These are phyloP conservation scores for Zygnema circumcarinatum DNA, from an alignment of 139 green algal species.

Conservation along the genomic window DNA sequence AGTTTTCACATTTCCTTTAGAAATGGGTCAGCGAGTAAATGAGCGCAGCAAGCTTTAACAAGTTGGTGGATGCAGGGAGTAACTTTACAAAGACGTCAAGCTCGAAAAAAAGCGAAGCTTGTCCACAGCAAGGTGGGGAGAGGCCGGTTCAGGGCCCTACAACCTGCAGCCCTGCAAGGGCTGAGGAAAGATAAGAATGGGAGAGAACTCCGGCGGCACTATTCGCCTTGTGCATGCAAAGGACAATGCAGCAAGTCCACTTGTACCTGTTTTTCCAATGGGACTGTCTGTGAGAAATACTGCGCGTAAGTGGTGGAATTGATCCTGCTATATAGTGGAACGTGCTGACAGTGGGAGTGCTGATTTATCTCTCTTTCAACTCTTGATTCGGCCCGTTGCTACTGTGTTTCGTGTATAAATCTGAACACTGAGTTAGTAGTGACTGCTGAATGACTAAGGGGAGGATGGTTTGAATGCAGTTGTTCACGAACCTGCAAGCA, in stretches of 20 bases:
- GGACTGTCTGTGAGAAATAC: constrained; percentile 64
- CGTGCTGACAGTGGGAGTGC: too few species aligned
- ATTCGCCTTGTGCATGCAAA: constrained; percentile 56
- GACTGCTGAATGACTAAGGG: too few species aligned
- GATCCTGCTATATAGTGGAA: too few species aligned
- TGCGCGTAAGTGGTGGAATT: constrained; percentile 55
- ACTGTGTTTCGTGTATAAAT: too few species aligned
- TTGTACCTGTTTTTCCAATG: constrained; percentile 49
- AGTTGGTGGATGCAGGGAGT: background rate
- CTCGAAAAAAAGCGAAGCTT: background rate
- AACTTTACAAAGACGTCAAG: background rate
- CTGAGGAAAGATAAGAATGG: background rate
- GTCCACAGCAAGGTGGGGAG: constrained; percentile 4
- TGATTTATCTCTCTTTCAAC: too few species aligned
- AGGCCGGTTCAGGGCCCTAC: background rate
- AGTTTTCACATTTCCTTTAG: too few species aligned
- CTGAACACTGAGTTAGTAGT: too few species aligned
- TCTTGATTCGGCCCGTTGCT: too few species aligned
- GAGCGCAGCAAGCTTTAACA: too few species aligned
- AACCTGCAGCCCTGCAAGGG: background rate
- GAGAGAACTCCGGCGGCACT: constrained; percentile 15
- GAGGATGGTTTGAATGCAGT: background rate
- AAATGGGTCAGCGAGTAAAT: too few species aligned
- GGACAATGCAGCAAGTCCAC: constrained; percentile 41
- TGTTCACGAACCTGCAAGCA: constrained; percentile 56